Percentiles rank a stretch among this genome's conserved stretches.
Evolutionary conservation across 805 yeast species (phyloP).

Genomic region (Monosporozyma aquatica): DNA sequence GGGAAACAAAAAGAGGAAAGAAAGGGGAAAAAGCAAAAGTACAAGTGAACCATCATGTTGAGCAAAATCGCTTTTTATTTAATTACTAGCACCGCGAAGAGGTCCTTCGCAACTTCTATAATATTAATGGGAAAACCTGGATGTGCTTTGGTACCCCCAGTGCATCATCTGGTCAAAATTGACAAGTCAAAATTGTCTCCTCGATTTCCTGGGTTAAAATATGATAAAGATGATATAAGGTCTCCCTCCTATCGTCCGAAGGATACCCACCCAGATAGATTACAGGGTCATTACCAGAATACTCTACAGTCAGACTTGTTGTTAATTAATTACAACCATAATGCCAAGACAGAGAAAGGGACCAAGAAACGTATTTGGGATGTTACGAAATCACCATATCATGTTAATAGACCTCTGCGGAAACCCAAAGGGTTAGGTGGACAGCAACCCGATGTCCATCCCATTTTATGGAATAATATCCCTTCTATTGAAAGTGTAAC

Average conservation of each 20-base stretch:
- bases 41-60: too few relatives aligned
- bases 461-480: constrained; percentile 57
- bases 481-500: constrained; percentile 63
- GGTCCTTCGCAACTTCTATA: constrained; percentile 26
- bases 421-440: constrained; percentile 69
- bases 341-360: constrained; percentile 46
- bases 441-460: constrained; percentile 64
- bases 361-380: constrained; percentile 77
- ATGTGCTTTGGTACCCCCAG: constrained; percentile 75
- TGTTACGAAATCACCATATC: constrained; percentile 70
- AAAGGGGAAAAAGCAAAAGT: not conserved
- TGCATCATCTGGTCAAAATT: constrained; percentile 78
- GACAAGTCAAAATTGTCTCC: constrained; percentile 64
- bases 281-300: constrained; percentile 64
- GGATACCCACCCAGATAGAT: constrained; percentile 69
- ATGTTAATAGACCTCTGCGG: constrained; percentile 67
- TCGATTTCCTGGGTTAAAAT: constrained; percentile 56
- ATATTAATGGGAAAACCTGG: constrained; percentile 38
- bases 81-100: too few relatives aligned
- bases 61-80: too few relatives aligned
- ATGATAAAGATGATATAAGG: constrained; percentile 64
- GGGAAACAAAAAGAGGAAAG: not conserved
- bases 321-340: constrained; percentile 68
- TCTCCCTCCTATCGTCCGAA: constrained; percentile 72
- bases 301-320: constrained; percentile 70